Evolutionary conservation across 2,329 filamentous ascomycete species (phyloP).

Genomic region (Neofusicoccum ribis): DNA sequence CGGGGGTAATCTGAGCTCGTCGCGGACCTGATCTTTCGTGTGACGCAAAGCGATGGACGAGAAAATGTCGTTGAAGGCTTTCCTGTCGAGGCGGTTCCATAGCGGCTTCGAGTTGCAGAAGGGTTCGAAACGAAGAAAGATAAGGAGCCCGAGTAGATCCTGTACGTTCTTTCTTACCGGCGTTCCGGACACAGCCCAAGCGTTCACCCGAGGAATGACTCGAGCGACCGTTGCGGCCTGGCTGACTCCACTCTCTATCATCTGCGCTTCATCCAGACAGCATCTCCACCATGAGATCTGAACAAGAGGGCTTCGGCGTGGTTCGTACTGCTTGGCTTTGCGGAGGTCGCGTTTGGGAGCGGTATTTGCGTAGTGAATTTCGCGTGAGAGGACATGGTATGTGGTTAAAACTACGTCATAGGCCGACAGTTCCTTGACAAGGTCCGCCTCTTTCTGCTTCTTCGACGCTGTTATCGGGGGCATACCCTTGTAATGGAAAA

Average conservation of each 20-base stretch:
- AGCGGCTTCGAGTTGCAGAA: conserved; percentile 64
- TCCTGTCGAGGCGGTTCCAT: conserved; percentile 71
- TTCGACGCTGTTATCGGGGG: conserved; percentile 28
- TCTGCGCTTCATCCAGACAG: conserved; percentile 75
- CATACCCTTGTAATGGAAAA: conserved; percentile 59
- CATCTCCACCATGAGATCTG: conserved; percentile 87
- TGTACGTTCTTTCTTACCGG: conserved; percentile 77
- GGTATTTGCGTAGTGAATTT: conserved; percentile 74
- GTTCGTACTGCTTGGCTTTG: conserved; percentile 62
- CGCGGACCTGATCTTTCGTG: conserved; percentile 76
- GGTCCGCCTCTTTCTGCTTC: conserved; percentile 36
- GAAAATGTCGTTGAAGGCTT: conserved; percentile 69
- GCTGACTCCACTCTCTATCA: conserved; percentile 86
- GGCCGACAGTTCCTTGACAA: conserved; percentile 49
- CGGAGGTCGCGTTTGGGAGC: conserved; percentile 72
- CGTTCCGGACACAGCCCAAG: conserved; percentile 91
- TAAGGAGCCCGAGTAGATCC: conserved; percentile 77
- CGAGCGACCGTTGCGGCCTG: conserved; percentile 79
- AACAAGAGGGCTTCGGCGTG: conserved; percentile 71
- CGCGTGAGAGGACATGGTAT: conserved; percentile 70
- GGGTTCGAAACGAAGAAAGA: conserved; percentile 78
- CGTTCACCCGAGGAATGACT: conserved; percentile 77
- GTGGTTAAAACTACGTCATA: conserved; percentile 63
- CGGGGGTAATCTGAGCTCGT: conserved; percentile 75
- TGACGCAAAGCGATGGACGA: conserved; percentile 74